Evolutionary conservation across 1,284 basidiomycete genomes (phyloP), one percentile per base, ranked within the genome.

Genomic region (Agaricales sp.): DNA sequence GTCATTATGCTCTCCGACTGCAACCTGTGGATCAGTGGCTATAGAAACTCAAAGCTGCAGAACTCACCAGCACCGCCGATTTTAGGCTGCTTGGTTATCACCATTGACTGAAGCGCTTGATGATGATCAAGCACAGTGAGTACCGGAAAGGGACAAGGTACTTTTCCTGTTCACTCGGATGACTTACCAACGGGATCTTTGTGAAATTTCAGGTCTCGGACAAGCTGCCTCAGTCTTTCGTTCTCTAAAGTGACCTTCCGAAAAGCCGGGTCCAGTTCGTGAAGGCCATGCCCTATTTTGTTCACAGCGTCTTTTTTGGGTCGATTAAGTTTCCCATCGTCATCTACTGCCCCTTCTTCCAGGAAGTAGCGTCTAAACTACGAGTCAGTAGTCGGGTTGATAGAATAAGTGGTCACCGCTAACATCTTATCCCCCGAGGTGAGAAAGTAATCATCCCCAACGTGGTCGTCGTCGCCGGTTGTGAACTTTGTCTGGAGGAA

Each of bases 381-480:
- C 13, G 24, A 16, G 39, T 38, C 47, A 43, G 14, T 16, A 11
- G 2, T 16, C 45, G 43, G 1, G 8, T n/a, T 11, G 16, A 46
- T 25, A 47, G 22, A 22, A 4, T n/a, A 4, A 18, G 24, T 20
- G 24, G 25, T 4, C 11, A 16, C 20, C 23, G 55, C 68, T 8
- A 46, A 73, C 66, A 93, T 89, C 74, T 96, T 95, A 64, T 97
- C 91, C 1, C 91, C 91, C 1, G 88, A 92, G 12, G 72, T 77
- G 49, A 98, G 69, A 60, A 99, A 99, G 64, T 98, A 98, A 21
- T 90, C 80, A 61, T 98, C 92, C 0, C 92, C 92, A 35, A 91
- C 74, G 57, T 92, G 88, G 48, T 82, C 68, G 49, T 76, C 75
- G 53, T 84, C 80, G 8, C 75, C 75, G 0, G 92, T 94, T 20